Conservation (phyloP, 2,329 filamentous ascomycete genomes). For the Talaromyces atroroseus region DNA sequence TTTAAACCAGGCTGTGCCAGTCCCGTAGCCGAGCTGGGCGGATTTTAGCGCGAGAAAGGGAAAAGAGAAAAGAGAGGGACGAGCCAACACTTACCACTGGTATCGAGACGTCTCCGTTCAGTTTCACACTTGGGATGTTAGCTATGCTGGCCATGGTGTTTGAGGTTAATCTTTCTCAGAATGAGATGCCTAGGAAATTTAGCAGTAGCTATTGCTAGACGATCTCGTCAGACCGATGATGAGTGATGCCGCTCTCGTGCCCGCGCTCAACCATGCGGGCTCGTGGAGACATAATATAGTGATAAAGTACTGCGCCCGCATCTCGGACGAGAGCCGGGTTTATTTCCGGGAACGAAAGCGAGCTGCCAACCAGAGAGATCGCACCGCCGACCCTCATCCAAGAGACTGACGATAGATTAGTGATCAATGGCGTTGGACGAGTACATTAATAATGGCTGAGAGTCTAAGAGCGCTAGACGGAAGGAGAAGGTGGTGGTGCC, state of each 20-base stretch:
- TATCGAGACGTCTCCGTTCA: constrained; percentile 53
- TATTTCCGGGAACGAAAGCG: no score
- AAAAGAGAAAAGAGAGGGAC: neutral
- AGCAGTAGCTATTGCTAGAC: neutral
- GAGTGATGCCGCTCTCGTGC: neutral
- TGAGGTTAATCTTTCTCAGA: neutral
- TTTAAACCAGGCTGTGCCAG: constrained; percentile 62
- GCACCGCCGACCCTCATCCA: neutral
- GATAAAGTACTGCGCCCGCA: no score
- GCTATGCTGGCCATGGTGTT: constrained; percentile 20
- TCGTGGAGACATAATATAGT: neutral
- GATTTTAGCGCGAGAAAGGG: neutral
- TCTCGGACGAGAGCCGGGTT: no score
- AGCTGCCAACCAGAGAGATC: neutral
- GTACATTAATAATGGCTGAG: neutral
- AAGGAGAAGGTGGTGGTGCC: no score
- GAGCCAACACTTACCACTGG: constrained; percentile 43
- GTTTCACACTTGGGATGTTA: constrained; percentile 44
- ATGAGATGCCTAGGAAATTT: neutral
- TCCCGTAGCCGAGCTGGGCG: constrained; percentile 54
- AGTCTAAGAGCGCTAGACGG: no score
- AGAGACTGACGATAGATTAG: neutral
- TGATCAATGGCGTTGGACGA: neutral
- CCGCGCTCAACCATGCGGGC: neutral
- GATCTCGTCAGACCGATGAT: neutral